Evolutionary conservation across 495 filamentous ascomycete genomes (phyloP), one percentile per base, ranked within the genome.

Genomic region (Penicillium ochrochloron): DNA sequence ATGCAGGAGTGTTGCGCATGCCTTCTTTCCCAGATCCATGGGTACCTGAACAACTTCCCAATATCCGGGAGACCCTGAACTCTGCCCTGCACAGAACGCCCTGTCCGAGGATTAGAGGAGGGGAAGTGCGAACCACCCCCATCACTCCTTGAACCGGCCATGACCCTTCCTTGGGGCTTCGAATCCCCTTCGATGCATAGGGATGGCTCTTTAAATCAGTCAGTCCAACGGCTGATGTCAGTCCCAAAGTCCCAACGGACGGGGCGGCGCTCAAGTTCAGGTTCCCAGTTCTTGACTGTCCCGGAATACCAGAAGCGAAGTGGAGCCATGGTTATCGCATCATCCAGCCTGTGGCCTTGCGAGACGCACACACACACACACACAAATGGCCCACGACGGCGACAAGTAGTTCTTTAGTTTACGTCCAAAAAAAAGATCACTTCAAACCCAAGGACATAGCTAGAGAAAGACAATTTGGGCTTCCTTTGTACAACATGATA

Each of bases 311-410:
- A 59, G 48, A 57, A 54, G 59, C 65, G 41, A 65, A 68, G 68
- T 70, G 68, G 68, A 70, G 59, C 68, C 68, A 63, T 65, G 65
- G 65, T 65, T 70, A 68, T 70, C 68, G 61, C 68, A 70, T 67
- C 68, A 70, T 65, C 65, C 53, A 27, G 57, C 39, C 51, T 29
- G 48, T 57, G 46, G 33, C 55, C 51, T 50, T 48, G 39, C 34
- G 19, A 31, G 46, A 27, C 42, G n/a, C 34, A 51, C 27, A 23
- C 44, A 48, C 39, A 23, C 44, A 48, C 39, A 42, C 44, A 23
- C 51, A 42, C 39, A 21, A 34, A 27, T 15, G 39, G 25, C 60
- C 44, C 44, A 23, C 39, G 33, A 14, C 27, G n/a, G 19, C 11
- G 31, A 52, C 48, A 12, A 52, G 48, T 10, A 52, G 48, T 14